A percentile compares a stretch with the other conserved stretches of the same genome.
These are phyloP conservation scores for Lentinus brumalis DNA, from an alignment of 768 basidiomycete species.

Conservation along the genomic window DNA sequence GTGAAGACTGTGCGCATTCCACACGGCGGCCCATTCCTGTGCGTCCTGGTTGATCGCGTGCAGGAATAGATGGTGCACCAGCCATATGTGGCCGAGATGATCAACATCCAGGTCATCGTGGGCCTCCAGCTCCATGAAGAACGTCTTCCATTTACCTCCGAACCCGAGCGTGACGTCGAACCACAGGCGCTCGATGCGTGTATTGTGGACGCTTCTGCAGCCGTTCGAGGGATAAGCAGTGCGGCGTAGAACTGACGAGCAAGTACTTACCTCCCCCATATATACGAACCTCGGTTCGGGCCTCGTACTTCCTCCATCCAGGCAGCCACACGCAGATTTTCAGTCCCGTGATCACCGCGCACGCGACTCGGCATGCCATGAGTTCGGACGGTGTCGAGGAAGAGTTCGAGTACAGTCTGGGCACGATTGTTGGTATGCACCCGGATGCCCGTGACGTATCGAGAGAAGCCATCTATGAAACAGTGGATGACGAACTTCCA, in stretches of 20 bases:
- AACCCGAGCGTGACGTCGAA: conserved; percentile 32
- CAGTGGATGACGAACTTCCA: conserved; percentile 28
- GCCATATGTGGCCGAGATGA: conserved; percentile 27
- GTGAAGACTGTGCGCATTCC: too few relatives aligned
- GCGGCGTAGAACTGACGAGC: too few relatives aligned
- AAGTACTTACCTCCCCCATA: conserved; percentile 27
- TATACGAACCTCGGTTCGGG: conserved; percentile 30
- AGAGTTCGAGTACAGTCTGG: conserved; percentile 38
- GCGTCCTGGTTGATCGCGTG: conserved; percentile 14
- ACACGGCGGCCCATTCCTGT: neutral
- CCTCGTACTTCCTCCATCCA: conserved; percentile 38
- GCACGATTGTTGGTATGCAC: conserved; percentile 43
- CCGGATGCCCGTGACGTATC: conserved; percentile 32
- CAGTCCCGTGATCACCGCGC: conserved; percentile 42
- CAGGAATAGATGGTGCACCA: conserved; percentile 26
- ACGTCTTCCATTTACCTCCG: conserved; percentile 27
- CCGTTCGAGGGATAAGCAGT: conserved; percentile 8
- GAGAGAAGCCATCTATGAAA: conserved; percentile 29
- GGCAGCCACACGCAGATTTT: conserved; percentile 36
- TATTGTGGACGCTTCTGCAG: conserved; percentile 23
- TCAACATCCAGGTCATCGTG: conserved; percentile 23
- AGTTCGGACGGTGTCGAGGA: conserved; percentile 23
- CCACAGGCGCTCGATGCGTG: conserved; percentile 32
- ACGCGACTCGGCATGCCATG: conserved; percentile 35
- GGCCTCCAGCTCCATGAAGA: conserved; percentile 29